A percentile compares a stretch with the other conserved stretches of the same genome.
phyloP scores from a whole-genome alignment of 805 yeast genomes.

The Huiozyma naganishii region DNA sequence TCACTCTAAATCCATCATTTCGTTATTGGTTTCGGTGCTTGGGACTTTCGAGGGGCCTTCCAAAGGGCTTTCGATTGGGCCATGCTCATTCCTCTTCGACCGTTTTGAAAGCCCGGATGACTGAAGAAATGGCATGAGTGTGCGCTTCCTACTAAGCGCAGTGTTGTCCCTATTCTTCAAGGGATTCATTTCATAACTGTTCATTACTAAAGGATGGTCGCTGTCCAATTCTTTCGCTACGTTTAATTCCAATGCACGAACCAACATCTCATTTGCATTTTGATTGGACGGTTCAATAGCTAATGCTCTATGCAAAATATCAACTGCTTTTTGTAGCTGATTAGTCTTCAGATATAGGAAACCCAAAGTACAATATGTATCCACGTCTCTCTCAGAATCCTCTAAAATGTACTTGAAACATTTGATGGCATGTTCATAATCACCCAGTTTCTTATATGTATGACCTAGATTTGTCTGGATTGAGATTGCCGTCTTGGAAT shows the following conservation, averaged over 20 bases:
- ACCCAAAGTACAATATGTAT: constrained; percentile 75
- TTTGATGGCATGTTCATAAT: constrained; percentile 53
- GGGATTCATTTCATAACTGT: neutral
- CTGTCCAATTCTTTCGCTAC: constrained; percentile 19
- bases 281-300: constrained; percentile 73
- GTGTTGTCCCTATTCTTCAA: neutral
- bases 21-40: constrained; percentile 1
- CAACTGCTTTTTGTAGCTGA: constrained; percentile 55
- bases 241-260: constrained; percentile 65
- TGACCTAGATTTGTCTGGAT: constrained; percentile 84
- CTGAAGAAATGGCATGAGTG: neutral
- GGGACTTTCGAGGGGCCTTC: no score
- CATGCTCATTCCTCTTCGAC: constrained; percentile 1
- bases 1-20: constrained; percentile 9
- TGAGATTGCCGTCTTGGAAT: constrained; percentile 74
- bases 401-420: constrained; percentile 70
- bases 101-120: neutral
- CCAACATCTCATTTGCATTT: constrained; percentile 70
- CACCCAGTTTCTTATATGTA: constrained; percentile 61
- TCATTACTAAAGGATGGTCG: constrained; percentile 23
- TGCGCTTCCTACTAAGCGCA: constrained; percentile 1
- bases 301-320: constrained; percentile 67
- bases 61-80: no score
- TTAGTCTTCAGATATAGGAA: constrained; percentile 66
- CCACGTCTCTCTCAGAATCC: constrained; percentile 59